Evolutionary conservation across 345 rosid species (phyloP), one percentile per base, ranked within the genome.

Genomic region (Eucalyptus microcorys): DNA sequence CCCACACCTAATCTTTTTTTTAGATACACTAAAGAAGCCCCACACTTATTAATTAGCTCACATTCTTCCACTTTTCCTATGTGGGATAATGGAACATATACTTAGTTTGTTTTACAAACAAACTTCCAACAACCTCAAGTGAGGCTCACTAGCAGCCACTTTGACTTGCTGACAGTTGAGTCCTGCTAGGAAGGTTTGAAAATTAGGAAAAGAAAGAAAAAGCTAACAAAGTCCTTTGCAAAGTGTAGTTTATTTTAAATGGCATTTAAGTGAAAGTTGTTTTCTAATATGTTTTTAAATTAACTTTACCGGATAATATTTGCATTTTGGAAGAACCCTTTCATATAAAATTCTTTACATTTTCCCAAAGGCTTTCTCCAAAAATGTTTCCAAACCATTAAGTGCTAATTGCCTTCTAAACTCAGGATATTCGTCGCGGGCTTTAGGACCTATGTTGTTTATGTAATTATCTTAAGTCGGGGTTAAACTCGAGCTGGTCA

Each of bases 161-260:
- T 55, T 9, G 13, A 24, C 14, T 1, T 55, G 61, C 4, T 2
- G 5, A 24, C 0, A 24, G 6, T 22, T 10, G 14, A 24, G 14
- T 55, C 2, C 14, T 0, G 1, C 6, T 2, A 0, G 13, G 13
- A 55, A 55, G 30, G 30, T 55, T 55, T 24, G 61, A 55, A 3
- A 22, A 55, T 52, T 52, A 52, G 10, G 26, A 1, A 19, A 52
- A 1, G 0, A 52, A 52, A 52, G 10, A 52, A 52, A 52, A 52
- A 1, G 26, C 57, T 52, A 50, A 50, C 55, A 53, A 53, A 53
- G 61, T 10, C 61, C 13, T 0, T 0, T 4, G 6, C 7, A 55
- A 55, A 24, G 61, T 55, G 61, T 55, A 2, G 11, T 55, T 55
- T 24, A 8, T 24, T 55, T 4, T 16, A 55, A 55, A 55, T 55